Base-by-base conservation (phyloP, 2,329 filamentous ascomycete species). In the Ophiocordyceps robertsii region DNA sequence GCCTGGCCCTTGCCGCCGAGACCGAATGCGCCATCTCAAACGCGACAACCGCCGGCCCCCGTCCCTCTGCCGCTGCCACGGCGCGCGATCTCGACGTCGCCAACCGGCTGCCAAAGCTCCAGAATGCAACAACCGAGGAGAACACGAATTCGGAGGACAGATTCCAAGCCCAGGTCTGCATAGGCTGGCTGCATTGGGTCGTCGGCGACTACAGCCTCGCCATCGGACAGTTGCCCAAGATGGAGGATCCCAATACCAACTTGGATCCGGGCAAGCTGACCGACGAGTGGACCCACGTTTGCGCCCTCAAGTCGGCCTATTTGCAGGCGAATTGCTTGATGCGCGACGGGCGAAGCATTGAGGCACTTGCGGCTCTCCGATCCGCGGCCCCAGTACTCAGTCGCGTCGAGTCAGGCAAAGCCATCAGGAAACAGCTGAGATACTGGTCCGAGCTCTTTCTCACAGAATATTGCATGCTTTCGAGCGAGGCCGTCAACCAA, bases 151-250 rank as follows among this genome's bases (percentile, higher is more conserved):
- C 61, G 12, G 72, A 81, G 56, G 78, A 82, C 51, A 68, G 63
- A 42, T 82, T 90, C 51, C 87, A 95, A 61, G 89, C 87, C 29
- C 80, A 78, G 46, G 80, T 92, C 41, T 92, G 86, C 59, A 61
- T 90, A 37, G 88, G 81, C 43, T 93, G 88, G 84, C 69, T 95
- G 53, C 79, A 93, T 56, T 94, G 84, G 77, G 75, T 79, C 9
- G 62, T 82, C 42, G 79, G 77, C 30, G 82, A 93, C 51, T 83
- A 83, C 49, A 67, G 66, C 1, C 59, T 76, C 36, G 80, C 82
- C 32, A 62, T 75, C 36, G 64, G 66, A 31, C 73, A 68, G 44
- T 66, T 94, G 13, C 84, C 85, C 4, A 69, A 68, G 44, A 68
- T 85, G 40, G 71, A 73, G 38, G 65, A 69, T 37, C 70, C 74